Percentiles rank a stretch among this genome's conserved stretches.
Evolutionary conservation across 306 rosid genomes (phyloP).

Genomic region (Gastrolobium bilobum): DNA sequence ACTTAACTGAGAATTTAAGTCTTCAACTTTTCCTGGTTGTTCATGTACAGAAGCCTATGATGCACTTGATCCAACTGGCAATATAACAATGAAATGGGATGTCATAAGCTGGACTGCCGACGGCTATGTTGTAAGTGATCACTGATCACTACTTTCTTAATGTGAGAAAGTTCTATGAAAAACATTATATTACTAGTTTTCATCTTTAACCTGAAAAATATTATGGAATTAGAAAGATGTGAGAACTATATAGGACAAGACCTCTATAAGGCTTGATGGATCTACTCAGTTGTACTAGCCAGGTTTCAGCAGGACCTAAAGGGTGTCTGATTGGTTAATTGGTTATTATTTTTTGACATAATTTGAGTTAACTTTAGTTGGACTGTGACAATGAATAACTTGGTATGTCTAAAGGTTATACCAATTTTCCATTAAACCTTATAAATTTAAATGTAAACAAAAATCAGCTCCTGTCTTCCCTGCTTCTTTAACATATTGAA

Average conservation of each 20-base stretch:
- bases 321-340: background rate
- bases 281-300: background rate
- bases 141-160: conserved; percentile 22
- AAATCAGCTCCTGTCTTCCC: background rate
- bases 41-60: conserved; percentile 78
- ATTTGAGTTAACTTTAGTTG: background rate
- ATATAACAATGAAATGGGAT: conserved; percentile 92
- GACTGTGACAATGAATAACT: background rate
- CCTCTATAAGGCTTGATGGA: conserved; percentile 12
- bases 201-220: background rate
- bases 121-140: conserved; percentile 81
- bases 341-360: conserved; percentile 6
- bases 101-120: conserved; percentile 80
- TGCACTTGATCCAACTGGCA: conserved; percentile 82
- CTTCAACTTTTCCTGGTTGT: conserved; percentile 32
- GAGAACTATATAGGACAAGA: conserved; percentile 9
- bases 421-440: background rate
- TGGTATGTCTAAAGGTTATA: background rate
- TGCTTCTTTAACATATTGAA: background rate
- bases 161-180: background rate
- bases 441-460: background rate
- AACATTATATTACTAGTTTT: background rate
- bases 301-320: background rate
- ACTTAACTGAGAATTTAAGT: background rate
- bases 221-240: background rate